Base-by-base conservation (phyloP, 148 eudicot species). In the Heliamphora exappendiculata region DNA sequence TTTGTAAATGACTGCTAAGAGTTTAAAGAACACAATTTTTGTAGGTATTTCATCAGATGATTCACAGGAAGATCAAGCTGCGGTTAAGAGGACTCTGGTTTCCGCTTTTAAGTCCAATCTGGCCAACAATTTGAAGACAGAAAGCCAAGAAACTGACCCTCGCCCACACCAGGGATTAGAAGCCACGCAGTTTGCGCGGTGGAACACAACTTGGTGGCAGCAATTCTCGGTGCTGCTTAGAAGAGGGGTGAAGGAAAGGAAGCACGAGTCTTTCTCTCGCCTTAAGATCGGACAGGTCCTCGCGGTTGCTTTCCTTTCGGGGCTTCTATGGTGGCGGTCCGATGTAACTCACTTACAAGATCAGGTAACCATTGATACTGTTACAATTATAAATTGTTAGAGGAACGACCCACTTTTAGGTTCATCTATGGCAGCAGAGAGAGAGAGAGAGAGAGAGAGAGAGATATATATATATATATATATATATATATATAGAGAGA, bases 121-220 rank as follows among this genome's bases (percentile, higher is more conserved):
- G 29, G 86, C 81, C 6, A 37, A 55, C 63, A 82, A 78, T 54
- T 60, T 90, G 81, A 90, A 83, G 69, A 79, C 66, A 60, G 88
- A 88, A 71, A 4, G 83, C 34, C 66, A 74, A 74, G 83, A 74
- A 62, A 41, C 28, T 65, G 31, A 29, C 42, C 53, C 26, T 63
- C 7, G 59, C 34, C 29, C 1, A 0, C 50, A 37, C 12, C 72
- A 69, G 3, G 72, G 33, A 26, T 10, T 71, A 5, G 83, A 80
- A 8, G 77, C 62, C 7, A 78, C 57, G 64, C 67, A 85, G 10
- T 51, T 65, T 8, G 66, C 54, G 2, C 70, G 77, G 41, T 92
- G 93, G 93, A 78, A 76, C 34, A 93, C 90, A 3, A 87, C 88
- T 9, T 94, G 98, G 98, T 85, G 84, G 81, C 89, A 92, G 63